Base-by-base conservation (phyloP, 352 stramenopile species). In the Albugo candida region DNA sequence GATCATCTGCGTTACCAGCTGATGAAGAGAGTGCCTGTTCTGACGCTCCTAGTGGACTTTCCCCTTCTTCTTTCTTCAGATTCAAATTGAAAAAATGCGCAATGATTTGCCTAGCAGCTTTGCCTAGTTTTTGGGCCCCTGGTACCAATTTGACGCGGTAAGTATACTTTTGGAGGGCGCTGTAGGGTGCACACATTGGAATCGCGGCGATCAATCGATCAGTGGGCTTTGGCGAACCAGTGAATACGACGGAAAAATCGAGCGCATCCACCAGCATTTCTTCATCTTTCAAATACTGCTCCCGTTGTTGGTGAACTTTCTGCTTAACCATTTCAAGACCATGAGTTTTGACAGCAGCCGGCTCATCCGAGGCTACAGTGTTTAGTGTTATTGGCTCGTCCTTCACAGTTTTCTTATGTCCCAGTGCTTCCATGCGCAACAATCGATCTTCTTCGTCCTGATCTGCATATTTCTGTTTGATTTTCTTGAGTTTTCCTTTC, bases 381-480 rank as follows among this genome's bases (percentile, higher is more conserved):
- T 43, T 24, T 43, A 24, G 38, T 24, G 38, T 3, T 10, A 8
- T 24, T 24, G 17, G 38, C 8, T 55, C 47, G 0, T 58, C 53
- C 10, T 64, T 53, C 8, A 62, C 56, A 17, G 59, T 50, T 5
- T 47, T 57, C 6, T 61, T 54, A 48, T 91, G 64, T 2, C 85
- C 86, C 14, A 98, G 70, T 6, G 80, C 79, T 41, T 95, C 60
- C 69, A 98, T 94, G 5, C 89, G 84, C 34, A 97, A 49, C 11
- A 80, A 72, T 14, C 84, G 69, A 59, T 98, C 92, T 41, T 97
- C 92, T 0, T 97, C 92, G 55, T 97, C 92, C 65, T 98, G 93
- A 41, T 98, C 92, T 0, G 65, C 76, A 56, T 98, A 98, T 58
- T 97, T 97, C 55, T 89, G 89, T 51, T 94, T 95, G 53, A 91